Evolutionary conservation across 176 grass and related monocot species (phyloP), one percentile per base, ranked within the genome.

Genomic region (Poa annua): DNA sequence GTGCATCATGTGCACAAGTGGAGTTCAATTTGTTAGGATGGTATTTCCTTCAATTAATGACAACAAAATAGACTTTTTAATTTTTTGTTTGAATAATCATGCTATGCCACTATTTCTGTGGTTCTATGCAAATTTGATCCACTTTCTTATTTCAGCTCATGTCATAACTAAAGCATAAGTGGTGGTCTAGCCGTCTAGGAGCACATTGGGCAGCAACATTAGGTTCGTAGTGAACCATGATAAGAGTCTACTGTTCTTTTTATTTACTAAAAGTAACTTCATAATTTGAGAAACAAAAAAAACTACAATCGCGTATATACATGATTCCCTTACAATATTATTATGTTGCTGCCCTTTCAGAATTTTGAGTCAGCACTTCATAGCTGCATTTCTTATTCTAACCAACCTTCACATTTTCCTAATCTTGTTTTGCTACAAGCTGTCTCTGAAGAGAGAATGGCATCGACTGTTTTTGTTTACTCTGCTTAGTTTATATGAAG

Each of bases 81-180:
- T 45, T 41, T 54, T 9, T 79, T 11, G 33, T 51, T 5, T 11
- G 52, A 59, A 11, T 35, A 79, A 12, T 11, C 57, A 3, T 50
- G 34, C 70, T 70, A 7, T 59, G 50, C 17, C 38, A 51, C 32
- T 26, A 24, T 57, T 55, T 33, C 15, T 32, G 73, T 11, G 32
- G 21, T 89, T 53, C 7, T 73, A 49, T 64, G 57, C 21, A 78
- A 67, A 66, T 66, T 39, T 33, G 29, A 49, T 17, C 33, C 26
- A 49, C 7, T 66, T 29, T 49, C 32, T 57, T 90, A 42, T 83
- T 80, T 75, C 88, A 90, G 84, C 68, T 75, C 80, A 90, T 84
- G 69, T 76, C 80, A 69, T 51, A 75, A 80, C 69, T 3, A 50
- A 90, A 84, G 84, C 84, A 70, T 90, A 76, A 86, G 7, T 25